These are phyloP conservation scores for Yamadazyma laniorum DNA, from an alignment of 805 yeast genomes.

Conservation along the genomic window DNA sequence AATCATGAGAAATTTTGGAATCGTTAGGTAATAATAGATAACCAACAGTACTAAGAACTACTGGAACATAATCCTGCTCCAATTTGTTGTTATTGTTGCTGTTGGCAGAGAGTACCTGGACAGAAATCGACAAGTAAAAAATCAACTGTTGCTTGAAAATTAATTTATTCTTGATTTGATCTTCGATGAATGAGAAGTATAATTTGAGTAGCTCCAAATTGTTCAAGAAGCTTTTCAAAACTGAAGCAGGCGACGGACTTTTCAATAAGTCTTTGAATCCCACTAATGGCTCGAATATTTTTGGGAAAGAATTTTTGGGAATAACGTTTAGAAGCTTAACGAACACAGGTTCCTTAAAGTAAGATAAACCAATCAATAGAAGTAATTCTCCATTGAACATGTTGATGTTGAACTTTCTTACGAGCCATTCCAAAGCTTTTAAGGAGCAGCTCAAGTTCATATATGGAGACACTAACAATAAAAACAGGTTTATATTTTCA, in stretches of 20 bases:
- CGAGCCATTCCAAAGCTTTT: slow-evolving; percentile 90
- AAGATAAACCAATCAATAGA: slow-evolving; percentile 75
- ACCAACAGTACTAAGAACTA: slow-evolving; percentile 58
- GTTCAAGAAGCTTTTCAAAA: slow-evolving; percentile 66
- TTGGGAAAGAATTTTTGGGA: slow-evolving; percentile 62
- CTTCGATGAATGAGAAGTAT: slow-evolving; percentile 55
- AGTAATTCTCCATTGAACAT: slow-evolving; percentile 73
- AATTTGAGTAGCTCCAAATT: slow-evolving; percentile 68
- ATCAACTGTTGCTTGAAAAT: slow-evolving; percentile 70
- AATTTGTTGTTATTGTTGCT: slow-evolving; percentile 46
- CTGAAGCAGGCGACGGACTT: slow-evolving; percentile 64
- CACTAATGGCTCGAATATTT: slow-evolving; percentile 67
- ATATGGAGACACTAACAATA: slow-evolving; percentile 72
- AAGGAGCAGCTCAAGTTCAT: slow-evolving; percentile 73
- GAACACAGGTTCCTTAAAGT: slow-evolving; percentile 71
- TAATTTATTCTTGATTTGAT: slow-evolving; percentile 50
- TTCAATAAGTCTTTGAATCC: slow-evolving; percentile 64
- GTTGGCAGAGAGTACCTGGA: slow-evolving; percentile 65
- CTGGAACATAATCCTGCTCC: slow-evolving; percentile 49
- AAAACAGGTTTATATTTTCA: slow-evolving; percentile 69
- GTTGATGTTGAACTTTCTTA: slow-evolving; percentile 86
- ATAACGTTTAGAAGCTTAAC: slow-evolving; percentile 71
- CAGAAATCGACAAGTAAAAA: slow-evolving; percentile 72
- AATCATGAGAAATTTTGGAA: slow-evolving; percentile 40
- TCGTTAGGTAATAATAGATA: slow-evolving; percentile 39